Evolutionary conservation across 352 stramenopile species (phyloP).

Genomic region (Globisporangium lucens): DNA sequence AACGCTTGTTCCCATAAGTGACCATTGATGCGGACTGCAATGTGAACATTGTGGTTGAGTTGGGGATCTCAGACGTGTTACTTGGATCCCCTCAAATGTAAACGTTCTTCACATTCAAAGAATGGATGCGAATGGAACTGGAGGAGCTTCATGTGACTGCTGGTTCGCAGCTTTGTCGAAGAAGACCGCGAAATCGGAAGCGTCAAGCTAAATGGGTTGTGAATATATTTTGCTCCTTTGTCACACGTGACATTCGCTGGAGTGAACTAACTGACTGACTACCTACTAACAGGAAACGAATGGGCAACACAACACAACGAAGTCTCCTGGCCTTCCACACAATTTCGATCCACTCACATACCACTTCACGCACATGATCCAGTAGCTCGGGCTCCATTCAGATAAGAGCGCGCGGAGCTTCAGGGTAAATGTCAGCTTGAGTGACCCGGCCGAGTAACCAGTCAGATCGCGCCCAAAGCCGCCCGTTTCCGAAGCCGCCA

Average conservation of each 20-base stretch:
- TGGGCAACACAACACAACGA: neutral
- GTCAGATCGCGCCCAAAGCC: too few species aligned
- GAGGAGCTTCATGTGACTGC: neutral
- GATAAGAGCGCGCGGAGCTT: too few species aligned
- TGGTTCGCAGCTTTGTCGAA: neutral
- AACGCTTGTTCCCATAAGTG: conserved; percentile 66
- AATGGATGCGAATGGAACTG: neutral
- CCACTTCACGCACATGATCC: neutral
- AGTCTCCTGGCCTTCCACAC: neutral
- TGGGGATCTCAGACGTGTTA: neutral
- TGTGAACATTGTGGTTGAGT: neutral
- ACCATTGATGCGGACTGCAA: neutral
- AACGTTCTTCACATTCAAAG: too few species aligned
- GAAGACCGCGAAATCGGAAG: neutral
- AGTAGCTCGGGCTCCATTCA: too few species aligned
- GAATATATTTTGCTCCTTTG: neutral
- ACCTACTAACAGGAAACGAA: neutral
- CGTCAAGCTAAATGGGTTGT: neutral
- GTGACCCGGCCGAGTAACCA: too few species aligned
- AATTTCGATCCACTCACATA: neutral
- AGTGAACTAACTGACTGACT: neutral
- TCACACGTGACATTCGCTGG: neutral
- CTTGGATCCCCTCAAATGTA: neutral
- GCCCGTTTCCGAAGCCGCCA: too few species aligned
- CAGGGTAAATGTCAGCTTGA: too few species aligned